Evolutionary conservation across 2,329 filamentous ascomycete species (phyloP).

Genomic region (Alternaria longipes): DNA sequence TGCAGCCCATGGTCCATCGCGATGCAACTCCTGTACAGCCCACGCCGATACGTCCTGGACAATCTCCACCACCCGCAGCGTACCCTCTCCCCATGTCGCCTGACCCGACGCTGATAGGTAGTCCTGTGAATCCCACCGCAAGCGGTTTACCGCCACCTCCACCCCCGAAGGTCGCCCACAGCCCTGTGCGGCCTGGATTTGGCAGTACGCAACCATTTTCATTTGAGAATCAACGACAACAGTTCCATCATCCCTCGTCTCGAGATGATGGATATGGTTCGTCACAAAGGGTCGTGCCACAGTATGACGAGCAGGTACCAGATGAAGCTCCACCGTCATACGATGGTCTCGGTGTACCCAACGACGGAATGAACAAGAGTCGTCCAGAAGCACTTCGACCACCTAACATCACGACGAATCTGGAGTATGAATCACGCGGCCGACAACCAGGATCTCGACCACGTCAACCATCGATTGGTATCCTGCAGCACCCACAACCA

Average conservation of each 20-base stretch:
- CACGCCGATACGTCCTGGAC: constrained; percentile 31
- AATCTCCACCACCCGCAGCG: constrained; percentile 29
- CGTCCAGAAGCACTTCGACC: constrained; percentile 39
- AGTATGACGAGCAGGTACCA: constrained; percentile 32
- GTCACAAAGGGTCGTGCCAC: constrained; percentile 15
- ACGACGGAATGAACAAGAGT: constrained; percentile 45
- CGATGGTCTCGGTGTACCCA: constrained; percentile 40
- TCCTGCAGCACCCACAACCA: constrained; percentile 51
- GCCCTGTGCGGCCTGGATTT: constrained; percentile 28
- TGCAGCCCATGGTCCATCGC: constrained; percentile 18
- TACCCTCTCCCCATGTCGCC: constrained; percentile 42
- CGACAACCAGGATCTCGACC: constrained; percentile 33
- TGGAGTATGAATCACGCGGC: constrained; percentile 19
- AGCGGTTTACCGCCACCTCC: constrained; percentile 31
- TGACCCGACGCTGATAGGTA: constrained; percentile 22
- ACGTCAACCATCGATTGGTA: constrained; percentile 44
- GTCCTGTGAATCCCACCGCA: constrained; percentile 36
- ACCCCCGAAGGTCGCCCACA: constrained; percentile 37
- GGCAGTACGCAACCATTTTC: constrained; percentile 14
- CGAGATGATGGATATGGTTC: constrained; percentile 16
- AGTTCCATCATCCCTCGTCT: constrained; percentile 20
- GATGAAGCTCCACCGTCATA: constrained; percentile 50
- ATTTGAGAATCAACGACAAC: constrained; percentile 22
- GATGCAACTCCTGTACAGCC: constrained; percentile 34
- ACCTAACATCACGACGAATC: constrained; percentile 42